A percentile compares a stretch with the other conserved stretches of the same genome.
Evolutionary conservation across 441 rosid genomes (phyloP).

Genomic region (Gossypium aridum): DNA sequence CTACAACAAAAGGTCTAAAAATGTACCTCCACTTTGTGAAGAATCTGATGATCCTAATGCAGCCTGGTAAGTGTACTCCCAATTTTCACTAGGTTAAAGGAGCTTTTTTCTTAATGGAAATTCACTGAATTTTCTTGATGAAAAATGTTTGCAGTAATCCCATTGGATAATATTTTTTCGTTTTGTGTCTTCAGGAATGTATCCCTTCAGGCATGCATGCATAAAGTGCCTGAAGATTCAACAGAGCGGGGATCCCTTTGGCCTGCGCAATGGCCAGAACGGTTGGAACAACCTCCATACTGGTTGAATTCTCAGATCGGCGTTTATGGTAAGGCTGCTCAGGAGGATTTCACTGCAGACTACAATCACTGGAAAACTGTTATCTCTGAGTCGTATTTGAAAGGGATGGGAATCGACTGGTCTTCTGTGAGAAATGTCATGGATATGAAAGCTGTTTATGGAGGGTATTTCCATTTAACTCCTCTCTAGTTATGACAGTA

Average conservation of each 20-base stretch:
- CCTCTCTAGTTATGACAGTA: neutral
- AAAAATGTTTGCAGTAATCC: neutral
- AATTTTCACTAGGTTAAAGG: neutral
- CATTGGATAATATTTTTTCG: neutral
- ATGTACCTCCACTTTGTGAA: constrained; percentile 48
- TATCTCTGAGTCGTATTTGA: constrained; percentile 40
- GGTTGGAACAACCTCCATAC: constrained; percentile 39
- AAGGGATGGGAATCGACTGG: constrained; percentile 41
- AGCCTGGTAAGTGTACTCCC: constrained; percentile 35
- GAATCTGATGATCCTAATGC: constrained; percentile 58
- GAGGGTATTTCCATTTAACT: constrained; percentile 32
- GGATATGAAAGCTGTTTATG: constrained; percentile 63
- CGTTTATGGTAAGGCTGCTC: constrained; percentile 56
- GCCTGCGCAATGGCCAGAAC: constrained; percentile 53
- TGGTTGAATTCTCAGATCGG: constrained; percentile 53
- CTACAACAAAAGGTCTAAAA: constrained; percentile 42
- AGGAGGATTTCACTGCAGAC: constrained; percentile 46
- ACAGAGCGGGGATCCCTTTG: constrained; percentile 44
- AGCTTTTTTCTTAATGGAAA: neutral
- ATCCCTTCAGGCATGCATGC: constrained; percentile 62
- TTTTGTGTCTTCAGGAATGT: constrained; percentile 40
- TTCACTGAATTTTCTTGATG: neutral
- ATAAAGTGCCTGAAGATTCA: constrained; percentile 36
- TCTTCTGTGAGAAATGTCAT: constrained; percentile 52
- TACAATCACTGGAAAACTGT: constrained; percentile 47